Evolutionary conservation across 2,329 filamentous ascomycete genomes (phyloP), one percentile per base, ranked within the genome.

Genomic region (Scedosporium dehoogii): DNA sequence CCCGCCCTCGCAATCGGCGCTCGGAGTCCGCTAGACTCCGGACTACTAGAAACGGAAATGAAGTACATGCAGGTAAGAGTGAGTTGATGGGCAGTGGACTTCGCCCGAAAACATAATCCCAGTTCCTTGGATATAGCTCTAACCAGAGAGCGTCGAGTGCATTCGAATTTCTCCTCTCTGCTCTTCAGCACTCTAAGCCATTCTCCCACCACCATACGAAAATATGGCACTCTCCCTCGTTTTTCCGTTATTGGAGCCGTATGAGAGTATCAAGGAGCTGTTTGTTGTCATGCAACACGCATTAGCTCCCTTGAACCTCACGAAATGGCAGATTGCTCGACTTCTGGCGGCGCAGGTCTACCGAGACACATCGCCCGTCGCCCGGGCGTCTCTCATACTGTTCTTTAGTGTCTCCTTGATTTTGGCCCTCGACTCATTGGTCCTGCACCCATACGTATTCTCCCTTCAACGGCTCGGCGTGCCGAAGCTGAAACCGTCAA

Each of bases 251-350:
- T 38, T 46, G 18, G 58, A 59, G 10, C 58, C 42, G 38, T 59
- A 59, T n/a, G 58, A 59, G 18, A 59, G 14, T 18, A 42, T 59
- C 2, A 59, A 59, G 58, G 58, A 59, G 58, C 58, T 46, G 38
- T 29, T 59, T 25, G n/a, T 59, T 16, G 58, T 59, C n/a, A 59
- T 59, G 58, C 38, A 59, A 42, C 58, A 59, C 23, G 58, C 58
- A 18, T 42, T 59, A 23, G 58, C 58, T 4, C 58, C 58, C 10
- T 16, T 59, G n/a, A 59, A 59, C 21, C 58, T 59, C 25, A 59
- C 58, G 3, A 59, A 59, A 27, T 59, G 58, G 58, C 58, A 59
- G 58, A 59, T 59, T 46, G 58, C 58, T 27, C 58, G 58, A 59
- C 58, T 59, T n/a, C 58, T 59, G 6, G 58, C 58, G 6, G 58